These are phyloP conservation scores for Starmerella vaccinii DNA, from an alignment of 805 yeast genomes.

Conservation along the genomic window DNA sequence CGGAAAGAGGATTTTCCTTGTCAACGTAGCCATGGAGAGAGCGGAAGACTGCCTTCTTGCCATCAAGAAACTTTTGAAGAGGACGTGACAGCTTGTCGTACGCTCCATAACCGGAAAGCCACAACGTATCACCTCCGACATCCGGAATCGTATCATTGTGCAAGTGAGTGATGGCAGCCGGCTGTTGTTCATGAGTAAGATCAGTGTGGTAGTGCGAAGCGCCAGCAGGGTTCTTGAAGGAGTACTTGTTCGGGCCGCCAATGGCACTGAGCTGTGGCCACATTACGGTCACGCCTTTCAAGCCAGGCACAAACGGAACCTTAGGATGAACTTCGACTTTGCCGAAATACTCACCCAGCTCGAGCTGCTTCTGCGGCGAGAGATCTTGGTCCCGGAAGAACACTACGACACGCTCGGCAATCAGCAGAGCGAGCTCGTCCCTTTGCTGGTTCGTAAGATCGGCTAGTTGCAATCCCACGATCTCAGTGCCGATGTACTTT, in stretches of 20 bases:
- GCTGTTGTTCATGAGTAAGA: conserved; percentile 62
- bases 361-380: conserved; percentile 36
- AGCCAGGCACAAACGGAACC: conserved; percentile 30
- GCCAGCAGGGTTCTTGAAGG: conserved; percentile 26
- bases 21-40: conserved; percentile 36
- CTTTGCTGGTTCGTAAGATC: conserved; percentile 37
- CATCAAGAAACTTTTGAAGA: conserved; percentile 39
- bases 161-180: conserved; percentile 64
- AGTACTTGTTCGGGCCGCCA: conserved; percentile 32
- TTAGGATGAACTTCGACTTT: conserved; percentile 36
- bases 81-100: conserved; percentile 44
- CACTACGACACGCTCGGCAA: conserved; percentile 44
- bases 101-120: conserved; percentile 45
- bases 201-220: conserved; percentile 55
- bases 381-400: conserved; percentile 42
- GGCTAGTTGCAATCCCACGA: conserved; percentile 38
- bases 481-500: conserved; percentile 42
- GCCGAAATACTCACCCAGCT: conserved; percentile 40
- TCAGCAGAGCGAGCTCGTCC: conserved; percentile 40
- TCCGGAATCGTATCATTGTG: conserved; percentile 51
- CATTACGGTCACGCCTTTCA: conserved; percentile 35
- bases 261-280: conserved; percentile 40
- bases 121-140: conserved; percentile 45
- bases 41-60: conserved; percentile 51
- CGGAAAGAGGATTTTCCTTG: conserved; percentile 27